Base-by-base conservation (phyloP, 2,329 filamentous ascomycete genomes). In the Aspergillus ustus region DNA sequence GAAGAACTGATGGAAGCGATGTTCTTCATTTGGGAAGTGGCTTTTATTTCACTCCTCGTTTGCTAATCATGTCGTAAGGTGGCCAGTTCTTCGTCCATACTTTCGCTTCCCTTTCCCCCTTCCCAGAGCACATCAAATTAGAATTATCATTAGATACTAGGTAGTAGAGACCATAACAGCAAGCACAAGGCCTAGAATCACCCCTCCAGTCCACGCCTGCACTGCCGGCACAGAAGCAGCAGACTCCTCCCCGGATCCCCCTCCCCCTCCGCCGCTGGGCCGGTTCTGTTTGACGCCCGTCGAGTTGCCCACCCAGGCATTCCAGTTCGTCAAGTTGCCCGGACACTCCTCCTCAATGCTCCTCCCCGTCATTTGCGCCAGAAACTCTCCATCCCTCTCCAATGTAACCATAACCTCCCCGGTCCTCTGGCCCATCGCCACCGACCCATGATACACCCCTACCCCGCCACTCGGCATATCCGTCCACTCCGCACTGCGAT, bases 221-320 rank as follows among this genome's bases (percentile, higher is more conserved):
- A 2, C 34, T 11, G 34, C 34, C 9, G 15, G 9, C 34, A 40
- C 34, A 13, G 34, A 40, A 9, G 34, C 34, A 9, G 34, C 34
- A 13, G 34, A 40, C 34, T 40, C 34, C 11, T 40, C 31, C 8
- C 13, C 34, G 13, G 8, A 9, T 2, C 11, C 11, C 20, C 25
- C 22, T 45, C 15, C 4, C 29, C 11, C 46, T 44, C 6, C 37
- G 29, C 17, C 46, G 48, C 7, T 31, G 28, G 15, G 37, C 48
- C 46, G 29, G 17, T 52, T 44, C 19, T 34, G 31, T 2, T n/a
- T 57, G 20, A 59, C 57, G 3, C 62, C 52, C 8, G 61, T 66
- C 2, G 63, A 63, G 55, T 62, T 70, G n/a, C 73, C 73, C 11
- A 78, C 76, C 70, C 71, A 76, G 5, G 77, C 71, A 66, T 79